These are phyloP conservation scores for Linaria vulgaris DNA, from an alignment of 257 asterid species.

Conservation along the genomic window DNA sequence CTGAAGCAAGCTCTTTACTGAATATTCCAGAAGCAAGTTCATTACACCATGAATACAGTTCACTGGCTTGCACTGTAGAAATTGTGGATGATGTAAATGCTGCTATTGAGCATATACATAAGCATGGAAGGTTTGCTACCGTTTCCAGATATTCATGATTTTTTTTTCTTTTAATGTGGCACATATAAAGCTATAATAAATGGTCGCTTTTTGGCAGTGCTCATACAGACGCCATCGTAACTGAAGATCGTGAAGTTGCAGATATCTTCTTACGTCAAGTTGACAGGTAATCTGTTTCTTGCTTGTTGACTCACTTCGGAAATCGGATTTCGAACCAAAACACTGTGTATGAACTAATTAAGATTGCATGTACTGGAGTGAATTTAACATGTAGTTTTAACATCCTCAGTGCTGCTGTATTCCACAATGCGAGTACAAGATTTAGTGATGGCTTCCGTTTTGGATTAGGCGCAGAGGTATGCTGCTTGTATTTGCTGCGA, in stretches of 20 bases:
- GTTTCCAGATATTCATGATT: slow-evolving; percentile 3
- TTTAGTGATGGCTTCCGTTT: slow-evolving; percentile 90
- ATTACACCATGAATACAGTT: slow-evolving; percentile 89
- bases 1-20: slow-evolving; percentile 66
- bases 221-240: slow-evolving; percentile 83
- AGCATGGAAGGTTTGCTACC: slow-evolving; percentile 75
- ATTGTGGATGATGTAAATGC: slow-evolving; percentile 88
- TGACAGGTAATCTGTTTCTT: slow-evolving; percentile 43
- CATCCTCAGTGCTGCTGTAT: slow-evolving; percentile 82
- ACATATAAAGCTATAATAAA: background rate
- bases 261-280: slow-evolving; percentile 64
- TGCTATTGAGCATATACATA: slow-evolving; percentile 90
- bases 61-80: slow-evolving; percentile 91
- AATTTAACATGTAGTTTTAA: slow-evolving; percentile 9
- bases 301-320: background rate
- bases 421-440: slow-evolving; percentile 93
- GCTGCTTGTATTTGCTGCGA: slow-evolving; percentile 8
- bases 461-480: slow-evolving; percentile 98
- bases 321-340: background rate
- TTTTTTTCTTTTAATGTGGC: background rate
- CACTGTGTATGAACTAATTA: background rate
- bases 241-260: slow-evolving; percentile 79
- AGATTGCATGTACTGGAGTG: background rate
- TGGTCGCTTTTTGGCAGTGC: slow-evolving; percentile 53
- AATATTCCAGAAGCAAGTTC: slow-evolving; percentile 73